Conservation (phyloP, 208 protist species). For the Leishmania tropica region DNA sequence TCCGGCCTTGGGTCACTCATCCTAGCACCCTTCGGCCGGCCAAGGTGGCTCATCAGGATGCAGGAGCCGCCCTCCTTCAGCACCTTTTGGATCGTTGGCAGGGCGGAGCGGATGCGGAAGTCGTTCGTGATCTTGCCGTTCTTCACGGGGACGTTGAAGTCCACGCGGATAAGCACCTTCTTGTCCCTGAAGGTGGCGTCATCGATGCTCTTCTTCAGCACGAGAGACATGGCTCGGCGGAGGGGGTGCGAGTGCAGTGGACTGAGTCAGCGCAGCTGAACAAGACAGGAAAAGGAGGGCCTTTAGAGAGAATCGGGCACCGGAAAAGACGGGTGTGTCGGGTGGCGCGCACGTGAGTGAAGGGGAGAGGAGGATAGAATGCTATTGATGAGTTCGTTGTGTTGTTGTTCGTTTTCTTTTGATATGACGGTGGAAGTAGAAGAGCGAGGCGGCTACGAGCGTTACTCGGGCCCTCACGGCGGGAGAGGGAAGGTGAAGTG, state of each 20-base stretch:
- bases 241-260: background rate
- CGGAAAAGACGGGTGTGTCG: too few species aligned
- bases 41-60: slow-evolving; percentile 97
- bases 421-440: too few species aligned
- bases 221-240: slow-evolving; percentile 42
- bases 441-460: too few species aligned
- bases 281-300: too few species aligned
- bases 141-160: slow-evolving; percentile 99
- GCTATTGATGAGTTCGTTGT: too few species aligned
- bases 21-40: slow-evolving; percentile 96
- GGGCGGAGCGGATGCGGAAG: slow-evolving; percentile 93
- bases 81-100: slow-evolving; percentile 95
- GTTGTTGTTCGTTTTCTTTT: too few species aligned
- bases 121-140: slow-evolving; percentile 95
- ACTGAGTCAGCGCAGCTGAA: too few species aligned
- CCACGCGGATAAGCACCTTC: slow-evolving; percentile 96
- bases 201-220: slow-evolving; percentile 83
- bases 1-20: slow-evolving; percentile 60
- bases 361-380: too few species aligned
- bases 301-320: too few species aligned
- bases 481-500: too few species aligned
- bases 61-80: slow-evolving; percentile 91
- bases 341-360: too few species aligned
- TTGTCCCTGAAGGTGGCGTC: slow-evolving; percentile 87
- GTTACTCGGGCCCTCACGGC: too few species aligned